These are phyloP conservation scores for Aegilops umbellulata DNA, from an alignment of 176 grass and related monocot species.

Conservation along the genomic window DNA sequence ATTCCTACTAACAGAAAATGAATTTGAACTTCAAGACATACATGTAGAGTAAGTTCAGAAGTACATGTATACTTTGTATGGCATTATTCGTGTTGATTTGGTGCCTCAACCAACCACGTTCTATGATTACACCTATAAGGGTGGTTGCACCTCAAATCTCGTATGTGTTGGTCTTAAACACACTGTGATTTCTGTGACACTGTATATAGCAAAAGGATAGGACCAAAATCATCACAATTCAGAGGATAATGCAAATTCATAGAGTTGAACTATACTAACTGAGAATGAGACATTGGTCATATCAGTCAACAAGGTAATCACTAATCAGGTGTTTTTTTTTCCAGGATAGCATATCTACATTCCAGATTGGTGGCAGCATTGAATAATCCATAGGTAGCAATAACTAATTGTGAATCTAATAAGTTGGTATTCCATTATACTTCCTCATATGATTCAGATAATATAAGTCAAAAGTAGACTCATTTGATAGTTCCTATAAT, in stretches of 20 bases:
- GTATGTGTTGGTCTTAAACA: neutral
- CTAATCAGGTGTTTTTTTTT: neutral
- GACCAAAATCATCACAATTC: neutral
- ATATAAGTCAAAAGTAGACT: neutral
- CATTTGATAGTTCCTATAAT: neutral
- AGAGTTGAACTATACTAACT: neutral
- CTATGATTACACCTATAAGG: neutral
- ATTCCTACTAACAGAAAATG: neutral
- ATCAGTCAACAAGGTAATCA: neutral
- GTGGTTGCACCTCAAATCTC: neutral
- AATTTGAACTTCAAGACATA: neutral
- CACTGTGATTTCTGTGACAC: neutral
- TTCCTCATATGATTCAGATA: neutral
- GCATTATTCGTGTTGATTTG: neutral
- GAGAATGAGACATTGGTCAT: neutral
- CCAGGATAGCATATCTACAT: neutral
- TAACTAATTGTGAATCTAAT: slow-evolving; percentile 17
- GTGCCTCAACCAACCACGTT: neutral
- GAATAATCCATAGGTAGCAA: neutral
- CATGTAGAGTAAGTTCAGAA: neutral
- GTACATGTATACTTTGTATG: neutral
- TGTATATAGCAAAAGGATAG: neutral
- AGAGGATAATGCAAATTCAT: neutral
- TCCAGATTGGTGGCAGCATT: neutral
- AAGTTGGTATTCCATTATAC: neutral